Base-by-base conservation (phyloP, 768 basidiomycete species). In the Russula brevipes region DNA sequence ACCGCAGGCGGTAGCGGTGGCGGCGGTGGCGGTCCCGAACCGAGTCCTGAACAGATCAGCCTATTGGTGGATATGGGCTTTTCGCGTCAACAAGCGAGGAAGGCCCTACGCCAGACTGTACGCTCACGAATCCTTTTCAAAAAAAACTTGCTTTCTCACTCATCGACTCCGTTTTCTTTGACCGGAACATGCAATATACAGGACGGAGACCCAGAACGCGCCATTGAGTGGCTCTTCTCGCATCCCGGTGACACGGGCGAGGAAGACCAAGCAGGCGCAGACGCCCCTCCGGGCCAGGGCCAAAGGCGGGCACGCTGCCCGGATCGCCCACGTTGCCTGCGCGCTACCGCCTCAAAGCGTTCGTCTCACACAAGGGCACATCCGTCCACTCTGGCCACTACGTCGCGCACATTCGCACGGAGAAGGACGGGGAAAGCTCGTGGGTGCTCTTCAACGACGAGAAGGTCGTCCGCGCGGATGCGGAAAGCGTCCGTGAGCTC, bases 391-490 rank as follows among this genome's bases (percentile, higher is more conserved):
- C 93, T 0, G 95, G 89, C 0, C 95, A 94, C 69, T 96, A 97
- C 69, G 91, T 95, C 12, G 91, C 91, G 31, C 91, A 95, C 70
- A 80, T 92, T 36, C 77, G 81, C 57, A 60, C 56, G 35, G 53
- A 69, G 5, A 82, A 76, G 39, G 82, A 80, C 24, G 79, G 80
- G 1, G 55, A 14, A 4, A n/a, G 10, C 44, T 56, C 55, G 10
- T 96, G 96, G 93, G 88, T 95, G 60, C 73, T 98, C 70, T 97
- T 94, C 74, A 97, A 98, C 69, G 96, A 98, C 71, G 94, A 95
- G 76, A 96, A 94, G 77, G 94, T 95, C 4, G 94, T 97, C 10
- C 86, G 82, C 73, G 94, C 94, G 3, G 92, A 96, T 70, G 79
- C 73, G 63, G 84, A 88, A 73, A 92, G 91, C 70, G 90, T 95